phyloP scores from a whole-genome alignment of 495 filamentous ascomycete genomes.

The Tuber aestivum region DNA sequence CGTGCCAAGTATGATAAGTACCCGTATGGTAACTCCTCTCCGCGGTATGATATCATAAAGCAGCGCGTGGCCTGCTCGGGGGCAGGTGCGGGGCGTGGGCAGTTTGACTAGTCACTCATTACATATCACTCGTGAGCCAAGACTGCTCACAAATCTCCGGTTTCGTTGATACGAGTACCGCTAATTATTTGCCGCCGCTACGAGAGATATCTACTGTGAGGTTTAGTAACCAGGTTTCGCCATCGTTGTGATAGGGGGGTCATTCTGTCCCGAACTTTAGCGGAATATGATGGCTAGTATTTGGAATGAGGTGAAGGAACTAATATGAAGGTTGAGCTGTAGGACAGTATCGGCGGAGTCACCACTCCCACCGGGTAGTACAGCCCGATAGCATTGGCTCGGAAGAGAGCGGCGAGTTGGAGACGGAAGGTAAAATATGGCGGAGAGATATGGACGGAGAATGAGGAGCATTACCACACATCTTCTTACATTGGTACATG shows the following conservation, averaged over 20 bases:
- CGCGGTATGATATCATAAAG: too few species aligned
- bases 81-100: too few species aligned
- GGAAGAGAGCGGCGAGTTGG: background rate
- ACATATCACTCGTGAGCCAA: background rate
- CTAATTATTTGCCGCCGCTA: background rate
- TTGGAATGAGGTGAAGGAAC: background rate
- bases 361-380: background rate
- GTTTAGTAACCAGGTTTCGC: background rate
- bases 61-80: too few species aligned
- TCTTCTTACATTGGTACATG: background rate
- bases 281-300: background rate
- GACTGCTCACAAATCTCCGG: background rate
- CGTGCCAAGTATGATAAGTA: background rate
- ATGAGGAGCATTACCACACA: background rate
- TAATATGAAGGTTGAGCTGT: background rate
- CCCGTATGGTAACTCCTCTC: too few species aligned
- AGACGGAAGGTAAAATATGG: background rate
- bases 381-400: background rate
- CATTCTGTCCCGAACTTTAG: background rate
- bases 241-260: background rate
- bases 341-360: background rate
- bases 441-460: background rate
- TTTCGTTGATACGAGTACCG: background rate
- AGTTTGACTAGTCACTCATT: background rate
- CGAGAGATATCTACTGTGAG: background rate